A percentile compares a stretch with the other conserved stretches of the same genome.
These are phyloP conservation scores for Trametes cingulata DNA, from an alignment of 768 basidiomycete species.

Conservation along the genomic window DNA sequence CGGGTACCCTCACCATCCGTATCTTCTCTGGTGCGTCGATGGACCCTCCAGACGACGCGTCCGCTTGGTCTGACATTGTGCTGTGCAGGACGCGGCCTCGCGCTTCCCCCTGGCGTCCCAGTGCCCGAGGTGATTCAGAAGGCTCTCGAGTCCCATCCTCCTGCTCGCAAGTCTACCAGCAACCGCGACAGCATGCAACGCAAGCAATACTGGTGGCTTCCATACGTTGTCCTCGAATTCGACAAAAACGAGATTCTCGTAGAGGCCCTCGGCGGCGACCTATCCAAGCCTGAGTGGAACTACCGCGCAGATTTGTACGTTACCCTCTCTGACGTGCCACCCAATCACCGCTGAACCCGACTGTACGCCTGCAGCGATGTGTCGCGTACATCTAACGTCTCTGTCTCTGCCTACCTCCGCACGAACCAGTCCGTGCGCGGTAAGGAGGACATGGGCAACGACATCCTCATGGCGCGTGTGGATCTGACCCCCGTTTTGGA, in stretches of 20 bases:
- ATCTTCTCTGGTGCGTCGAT: constrained; percentile 81
- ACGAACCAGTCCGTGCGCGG: constrained; percentile 71
- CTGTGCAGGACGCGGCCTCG: constrained; percentile 70
- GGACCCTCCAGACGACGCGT: not conserved
- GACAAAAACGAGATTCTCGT: constrained; percentile 97
- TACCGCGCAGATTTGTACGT: constrained; percentile 94
- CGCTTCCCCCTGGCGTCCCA: constrained; percentile 73
- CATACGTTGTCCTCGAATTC: constrained; percentile 96
- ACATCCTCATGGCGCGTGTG: constrained; percentile 89
- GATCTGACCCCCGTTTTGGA: constrained; percentile 86
- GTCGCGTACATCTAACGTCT: constrained; percentile 88
- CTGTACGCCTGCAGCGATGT: constrained; percentile 69
- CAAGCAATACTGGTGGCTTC: constrained; percentile 93
- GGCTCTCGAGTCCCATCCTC: constrained; percentile 66
- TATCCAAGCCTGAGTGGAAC: constrained; percentile 90
- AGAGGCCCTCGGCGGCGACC: constrained; percentile 95
- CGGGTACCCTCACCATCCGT: constrained; percentile 92
- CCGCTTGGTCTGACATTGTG: constrained; percentile 3
- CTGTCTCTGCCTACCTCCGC: constrained; percentile 88
- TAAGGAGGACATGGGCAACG: constrained; percentile 96
- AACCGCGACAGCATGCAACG: constrained; percentile 92
- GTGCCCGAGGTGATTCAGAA: constrained; percentile 85
- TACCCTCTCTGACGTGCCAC: constrained; percentile 2
- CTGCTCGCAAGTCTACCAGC: constrained; percentile 57
- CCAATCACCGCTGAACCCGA: not conserved